A percentile compares a stretch with the other conserved stretches of the same genome.
Evolutionary conservation across 2,329 filamentous ascomycete species (phyloP).

Genomic region (Trichoderma guizhouense): DNA sequence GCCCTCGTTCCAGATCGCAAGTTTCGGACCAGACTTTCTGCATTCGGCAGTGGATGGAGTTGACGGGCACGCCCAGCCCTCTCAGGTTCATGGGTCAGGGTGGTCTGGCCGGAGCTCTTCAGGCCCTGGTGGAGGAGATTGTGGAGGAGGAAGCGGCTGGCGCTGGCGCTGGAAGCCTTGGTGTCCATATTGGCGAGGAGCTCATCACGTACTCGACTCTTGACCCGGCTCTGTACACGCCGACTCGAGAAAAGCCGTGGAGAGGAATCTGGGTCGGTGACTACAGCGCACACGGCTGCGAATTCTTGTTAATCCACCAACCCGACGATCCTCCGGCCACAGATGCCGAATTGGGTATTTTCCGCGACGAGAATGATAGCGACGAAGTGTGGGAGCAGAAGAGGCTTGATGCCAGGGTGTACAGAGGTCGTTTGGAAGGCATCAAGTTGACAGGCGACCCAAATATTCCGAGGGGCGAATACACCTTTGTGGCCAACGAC

Average conservation of each 20-base stretch:
- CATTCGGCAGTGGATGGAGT: constrained; percentile 73
- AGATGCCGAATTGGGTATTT: constrained; percentile 40
- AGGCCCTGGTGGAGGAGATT: constrained; percentile 17
- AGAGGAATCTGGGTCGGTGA: constrained; percentile 92
- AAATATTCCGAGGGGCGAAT: constrained; percentile 83
- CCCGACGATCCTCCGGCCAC: constrained; percentile 46
- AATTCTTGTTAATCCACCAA: constrained; percentile 82
- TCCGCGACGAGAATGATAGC: constrained; percentile 41
- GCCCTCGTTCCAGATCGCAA: constrained; percentile 52
- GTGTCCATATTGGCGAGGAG: constrained; percentile 52
- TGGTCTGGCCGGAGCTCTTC: constrained; percentile 24
- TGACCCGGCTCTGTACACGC: constrained; percentile 71
- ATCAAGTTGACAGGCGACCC: constrained; percentile 91
- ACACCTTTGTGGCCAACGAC: constrained; percentile 76
- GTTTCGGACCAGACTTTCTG: constrained; percentile 70
- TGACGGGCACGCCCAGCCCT: constrained; percentile 38
- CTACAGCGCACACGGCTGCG: constrained; percentile 82
- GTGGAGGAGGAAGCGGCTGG: constrained; percentile 15
- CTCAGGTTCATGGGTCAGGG: constrained; percentile 31
- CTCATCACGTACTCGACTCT: constrained; percentile 68
- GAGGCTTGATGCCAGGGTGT: constrained; percentile 46
- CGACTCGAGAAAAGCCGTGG: constrained; percentile 75
- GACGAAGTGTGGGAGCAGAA: constrained; percentile 45
- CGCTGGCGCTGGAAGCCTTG: constrained; percentile 25
- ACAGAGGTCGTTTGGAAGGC: constrained; percentile 70